These are phyloP conservation scores for Chlorencoelia australis DNA, from an alignment of 2,329 filamentous ascomycete species.

Conservation along the genomic window DNA sequence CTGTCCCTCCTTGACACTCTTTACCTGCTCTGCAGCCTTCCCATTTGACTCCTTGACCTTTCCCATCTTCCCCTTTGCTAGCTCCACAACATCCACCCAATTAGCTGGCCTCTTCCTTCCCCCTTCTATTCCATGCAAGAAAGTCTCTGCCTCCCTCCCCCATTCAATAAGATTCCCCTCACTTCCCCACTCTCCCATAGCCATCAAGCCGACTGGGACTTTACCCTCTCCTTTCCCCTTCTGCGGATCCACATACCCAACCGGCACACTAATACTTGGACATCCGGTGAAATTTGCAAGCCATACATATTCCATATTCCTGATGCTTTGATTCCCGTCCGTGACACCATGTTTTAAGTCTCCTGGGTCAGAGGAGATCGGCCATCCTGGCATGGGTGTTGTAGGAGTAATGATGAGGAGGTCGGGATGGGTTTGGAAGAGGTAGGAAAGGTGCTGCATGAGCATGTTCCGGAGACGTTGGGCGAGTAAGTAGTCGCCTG, in stretches of 20 bases:
- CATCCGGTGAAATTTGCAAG: conserved; percentile 74
- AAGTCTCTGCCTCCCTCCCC: conserved; percentile 47
- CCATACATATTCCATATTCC: conserved; percentile 79
- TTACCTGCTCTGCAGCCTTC: neutral
- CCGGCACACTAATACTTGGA: conserved; percentile 64
- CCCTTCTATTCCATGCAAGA: conserved; percentile 39
- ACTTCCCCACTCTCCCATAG: conserved; percentile 55
- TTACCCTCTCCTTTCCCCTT: conserved; percentile 38
- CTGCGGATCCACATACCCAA: conserved; percentile 50
- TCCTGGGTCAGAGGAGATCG: conserved; percentile 38
- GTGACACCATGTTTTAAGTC: conserved; percentile 62
- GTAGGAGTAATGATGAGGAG: conserved; percentile 74
- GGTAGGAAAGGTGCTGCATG: conserved; percentile 66
- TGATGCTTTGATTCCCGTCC: conserved; percentile 63
- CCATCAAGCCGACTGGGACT: conserved; percentile 52
- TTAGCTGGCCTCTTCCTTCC: conserved; percentile 40
- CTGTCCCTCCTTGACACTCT: too few species aligned
- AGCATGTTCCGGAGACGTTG: conserved; percentile 64
- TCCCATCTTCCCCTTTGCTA: conserved; percentile 24
- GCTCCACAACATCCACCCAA: conserved; percentile 48
- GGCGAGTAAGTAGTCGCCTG: conserved; percentile 60
- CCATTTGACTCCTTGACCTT: neutral
- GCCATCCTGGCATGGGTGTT: conserved; percentile 64
- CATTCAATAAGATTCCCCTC: conserved; percentile 54
- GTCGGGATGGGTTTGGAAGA: conserved; percentile 63